Base-by-base conservation (phyloP, 352 stramenopile genomes). In the Phytophthora foliorum region DNA sequence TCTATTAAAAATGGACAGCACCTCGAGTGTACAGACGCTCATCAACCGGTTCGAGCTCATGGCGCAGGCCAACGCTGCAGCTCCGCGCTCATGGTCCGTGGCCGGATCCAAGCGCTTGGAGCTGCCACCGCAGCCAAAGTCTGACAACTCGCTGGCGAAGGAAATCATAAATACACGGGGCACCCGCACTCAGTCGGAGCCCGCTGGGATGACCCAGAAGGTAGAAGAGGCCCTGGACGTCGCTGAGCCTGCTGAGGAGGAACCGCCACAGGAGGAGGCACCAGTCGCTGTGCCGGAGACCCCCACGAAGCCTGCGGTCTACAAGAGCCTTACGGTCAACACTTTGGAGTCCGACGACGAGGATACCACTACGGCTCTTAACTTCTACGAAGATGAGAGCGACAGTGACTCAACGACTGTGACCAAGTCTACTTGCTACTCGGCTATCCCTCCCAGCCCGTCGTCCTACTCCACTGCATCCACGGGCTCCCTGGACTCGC, bases 11-110 rank as follows among this genome's bases (percentile, higher is more conserved):
- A 76, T 74, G 67, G 58, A 74, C 57, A 3, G 46, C 42, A 55
- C 27, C 32, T 53, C 24, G 34, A 70, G 16, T 17, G 75, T 80
- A 38, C 59, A 78, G 59, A 69, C 51, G n/a, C 72, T 80, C 17
- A 80, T 82, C 45, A 38, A 78, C 44, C 52, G 56, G 55, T 82
- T 82, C 42, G 75, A 82, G 54, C 57, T 66, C 29, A 71, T 82
- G 63, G 60, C 59, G 17, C 59, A 60, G 44, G 55, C 25, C 38
- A 69, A 70, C 19, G n/a, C 50, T 4, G 14, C 59, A 16, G 49
- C 31, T 22, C 55, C 66, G 22, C 54, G 25, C 32, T 31, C 51
- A 13, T 51, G 59, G 50, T 60, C 55, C 19, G 27, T 48, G 19
- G 53, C 49, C 10, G 39, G 31, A 38, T 61, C 42, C 27, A 67